phyloP scores from a whole-genome alignment of 2,329 filamentous ascomycete genomes.

The Simplicillium sp. region DNA sequence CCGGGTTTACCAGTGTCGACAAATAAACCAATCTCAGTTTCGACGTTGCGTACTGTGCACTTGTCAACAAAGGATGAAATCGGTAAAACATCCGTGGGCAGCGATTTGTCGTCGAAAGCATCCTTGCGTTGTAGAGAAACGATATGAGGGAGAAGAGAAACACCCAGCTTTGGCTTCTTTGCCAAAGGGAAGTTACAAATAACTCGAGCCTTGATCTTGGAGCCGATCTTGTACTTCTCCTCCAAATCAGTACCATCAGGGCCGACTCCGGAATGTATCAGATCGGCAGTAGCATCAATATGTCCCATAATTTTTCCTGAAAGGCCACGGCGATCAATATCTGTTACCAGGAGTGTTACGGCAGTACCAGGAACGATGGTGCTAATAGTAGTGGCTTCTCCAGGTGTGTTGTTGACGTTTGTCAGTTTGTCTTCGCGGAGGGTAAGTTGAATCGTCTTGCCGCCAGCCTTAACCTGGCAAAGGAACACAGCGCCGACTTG shows the following conservation, averaged over 20 bases:
- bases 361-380: conserved; percentile 87
- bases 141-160: conserved; percentile 83
- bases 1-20: conserved; percentile 55
- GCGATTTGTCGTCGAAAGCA: conserved; percentile 25
- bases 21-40: conserved; percentile 73
- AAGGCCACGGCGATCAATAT: conserved; percentile 65
- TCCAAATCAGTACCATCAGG: conserved; percentile 60
- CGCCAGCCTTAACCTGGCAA: conserved; percentile 70
- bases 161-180: conserved; percentile 73
- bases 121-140: conserved; percentile 47
- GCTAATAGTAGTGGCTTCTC: conserved; percentile 76
- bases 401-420: conserved; percentile 55
- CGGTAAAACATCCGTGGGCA: conserved; percentile 51
- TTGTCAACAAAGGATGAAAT: conserved; percentile 69
- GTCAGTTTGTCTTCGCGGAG: conserved; percentile 61
- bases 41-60: conserved; percentile 71
- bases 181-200: conserved; percentile 78
- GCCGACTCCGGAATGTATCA: conserved; percentile 77
- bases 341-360: conserved; percentile 74
- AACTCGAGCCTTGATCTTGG: conserved; percentile 76
- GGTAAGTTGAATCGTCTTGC: conserved; percentile 81
- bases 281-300: conserved; percentile 81
- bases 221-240: conserved; percentile 71
- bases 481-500: conserved; percentile 79
- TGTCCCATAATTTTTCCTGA: conserved; percentile 86